Conservation (phyloP, 106 monocot species). For the Dioscorea alata region DNA sequence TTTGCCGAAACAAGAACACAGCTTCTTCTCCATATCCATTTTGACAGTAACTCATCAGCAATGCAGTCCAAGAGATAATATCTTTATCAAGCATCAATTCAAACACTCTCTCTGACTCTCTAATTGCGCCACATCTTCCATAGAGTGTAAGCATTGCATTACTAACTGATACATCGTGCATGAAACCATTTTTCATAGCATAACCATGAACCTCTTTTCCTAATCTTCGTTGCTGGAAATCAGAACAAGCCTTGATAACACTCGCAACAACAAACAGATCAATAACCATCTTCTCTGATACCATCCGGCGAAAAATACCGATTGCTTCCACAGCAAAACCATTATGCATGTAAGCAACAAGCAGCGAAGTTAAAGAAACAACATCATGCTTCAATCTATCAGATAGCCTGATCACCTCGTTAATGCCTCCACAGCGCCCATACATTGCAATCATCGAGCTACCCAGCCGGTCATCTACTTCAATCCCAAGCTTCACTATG, state of each 20-base stretch:
- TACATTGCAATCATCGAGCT: slow-evolving; percentile 57
- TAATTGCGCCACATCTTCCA: slow-evolving; percentile 38
- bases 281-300: slow-evolving; percentile 18
- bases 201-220: slow-evolving; percentile 59
- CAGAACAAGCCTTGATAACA: slow-evolving; percentile 31
- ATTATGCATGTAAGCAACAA: slow-evolving; percentile 48
- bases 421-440: slow-evolving; percentile 51
- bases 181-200: slow-evolving; percentile 33
- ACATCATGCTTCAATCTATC: slow-evolving; percentile 19
- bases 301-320: slow-evolving; percentile 35
- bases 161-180: slow-evolving; percentile 25
- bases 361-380: slow-evolving; percentile 52
- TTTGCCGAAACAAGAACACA: slow-evolving; percentile 26
- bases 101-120: slow-evolving; percentile 41
- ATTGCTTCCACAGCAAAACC: slow-evolving; percentile 29
- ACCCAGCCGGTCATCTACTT: slow-evolving; percentile 34
- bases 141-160: slow-evolving; percentile 57
- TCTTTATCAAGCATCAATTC: slow-evolving; percentile 28
- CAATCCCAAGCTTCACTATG: slow-evolving; percentile 44
- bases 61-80: slow-evolving; percentile 44
- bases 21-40: slow-evolving; percentile 29
- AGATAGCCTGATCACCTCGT: slow-evolving; percentile 39
- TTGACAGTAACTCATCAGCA: slow-evolving; percentile 49
- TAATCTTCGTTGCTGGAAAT: slow-evolving; percentile 8
- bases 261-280: slow-evolving; percentile 42